Conservation (phyloP, 768 basidiomycete species). For the Amanita jacksonii region DNA sequence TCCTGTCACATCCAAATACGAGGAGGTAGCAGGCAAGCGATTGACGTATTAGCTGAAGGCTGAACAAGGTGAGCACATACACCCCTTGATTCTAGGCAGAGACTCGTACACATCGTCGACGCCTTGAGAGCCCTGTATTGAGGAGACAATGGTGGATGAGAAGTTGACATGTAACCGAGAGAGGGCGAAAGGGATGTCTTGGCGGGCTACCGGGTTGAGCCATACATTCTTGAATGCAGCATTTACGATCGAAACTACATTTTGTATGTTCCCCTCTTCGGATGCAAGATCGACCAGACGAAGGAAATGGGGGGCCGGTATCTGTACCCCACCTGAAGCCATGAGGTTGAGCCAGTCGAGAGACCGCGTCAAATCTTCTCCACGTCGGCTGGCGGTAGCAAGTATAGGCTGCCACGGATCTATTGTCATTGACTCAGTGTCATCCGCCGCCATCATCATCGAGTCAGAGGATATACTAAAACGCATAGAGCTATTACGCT, state of each 20-base stretch:
- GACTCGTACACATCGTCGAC: conserved; percentile 26
- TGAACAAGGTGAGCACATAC: conserved; percentile 9
- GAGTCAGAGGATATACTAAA: conserved; percentile 26
- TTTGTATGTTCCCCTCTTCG: conserved; percentile 26
- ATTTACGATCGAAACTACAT: conserved; percentile 42
- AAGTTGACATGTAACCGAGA: conserved; percentile 32
- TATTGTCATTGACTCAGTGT: conserved; percentile 19
- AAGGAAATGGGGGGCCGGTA: conserved; percentile 42
- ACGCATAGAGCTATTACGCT: conserved; percentile 34
- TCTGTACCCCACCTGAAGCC: conserved; percentile 54
- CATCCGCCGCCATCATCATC: conserved; percentile 17
- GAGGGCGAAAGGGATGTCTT: conserved; percentile 45
- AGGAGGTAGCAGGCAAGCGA: conserved; percentile 53
- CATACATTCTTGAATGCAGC: conserved; percentile 49
- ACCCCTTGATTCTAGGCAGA: neutral
- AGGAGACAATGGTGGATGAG: conserved; percentile 23
- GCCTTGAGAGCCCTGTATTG: conserved; percentile 22
- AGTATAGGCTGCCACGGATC: conserved; percentile 51
- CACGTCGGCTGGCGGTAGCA: conserved; percentile 30
- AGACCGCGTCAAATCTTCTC: conserved; percentile 34
- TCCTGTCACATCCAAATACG: conserved; percentile 57
- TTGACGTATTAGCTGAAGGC: conserved; percentile 46
- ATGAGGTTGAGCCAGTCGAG: conserved; percentile 54
- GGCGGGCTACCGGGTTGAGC: conserved; percentile 49
- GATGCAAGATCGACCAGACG: conserved; percentile 35